phyloP scores from a whole-genome alignment of 2,329 filamentous ascomycete genomes.

The Xylogone sp. region DNA sequence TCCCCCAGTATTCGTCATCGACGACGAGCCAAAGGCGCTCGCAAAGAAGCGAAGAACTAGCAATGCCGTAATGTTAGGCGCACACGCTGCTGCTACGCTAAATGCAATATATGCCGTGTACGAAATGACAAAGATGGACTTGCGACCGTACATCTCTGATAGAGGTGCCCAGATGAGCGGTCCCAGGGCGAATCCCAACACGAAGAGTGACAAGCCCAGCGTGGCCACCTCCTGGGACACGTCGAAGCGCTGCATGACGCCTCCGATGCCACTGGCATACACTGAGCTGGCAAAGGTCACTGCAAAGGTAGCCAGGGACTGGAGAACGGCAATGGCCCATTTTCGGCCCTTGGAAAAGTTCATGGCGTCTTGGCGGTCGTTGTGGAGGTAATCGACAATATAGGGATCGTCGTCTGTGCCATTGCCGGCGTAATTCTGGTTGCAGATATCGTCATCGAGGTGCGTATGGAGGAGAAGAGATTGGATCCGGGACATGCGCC shows the following conservation, averaged over 20 bases:
- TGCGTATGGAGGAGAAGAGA: constrained; percentile 8
- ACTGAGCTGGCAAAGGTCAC: constrained; percentile 53
- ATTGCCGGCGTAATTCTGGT: constrained; percentile 4
- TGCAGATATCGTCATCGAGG: constrained; percentile 13
- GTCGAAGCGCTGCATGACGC: constrained; percentile 37
- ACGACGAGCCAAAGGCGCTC: constrained; percentile 57
- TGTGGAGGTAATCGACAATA: constrained; percentile 59
- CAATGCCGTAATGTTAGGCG: constrained; percentile 52
- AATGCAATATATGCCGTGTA: constrained; percentile 51
- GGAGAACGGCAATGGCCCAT: constrained; percentile 79
- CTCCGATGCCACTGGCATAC: constrained; percentile 31
- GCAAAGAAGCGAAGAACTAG: constrained; percentile 63
- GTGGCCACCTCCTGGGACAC: constrained; percentile 30
- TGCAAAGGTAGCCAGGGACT: constrained; percentile 68
- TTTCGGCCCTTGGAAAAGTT: constrained; percentile 74
- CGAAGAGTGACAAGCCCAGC: constrained; percentile 29
- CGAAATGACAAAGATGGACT: constrained; percentile 35
- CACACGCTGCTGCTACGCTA: constrained; percentile 52
- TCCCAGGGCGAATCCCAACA: constrained; percentile 21
- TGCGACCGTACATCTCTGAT: constrained; percentile 52
- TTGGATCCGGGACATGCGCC: constrained; percentile 11
- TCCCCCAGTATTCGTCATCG: constrained; percentile 57
- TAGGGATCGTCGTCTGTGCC: constrained; percentile 31
- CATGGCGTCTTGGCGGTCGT: constrained; percentile 74
- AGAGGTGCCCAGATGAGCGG: constrained; percentile 26